Evolutionary conservation across 1,139 yeast genomes (phyloP).

Genomic region (Pichia terricola): DNA sequence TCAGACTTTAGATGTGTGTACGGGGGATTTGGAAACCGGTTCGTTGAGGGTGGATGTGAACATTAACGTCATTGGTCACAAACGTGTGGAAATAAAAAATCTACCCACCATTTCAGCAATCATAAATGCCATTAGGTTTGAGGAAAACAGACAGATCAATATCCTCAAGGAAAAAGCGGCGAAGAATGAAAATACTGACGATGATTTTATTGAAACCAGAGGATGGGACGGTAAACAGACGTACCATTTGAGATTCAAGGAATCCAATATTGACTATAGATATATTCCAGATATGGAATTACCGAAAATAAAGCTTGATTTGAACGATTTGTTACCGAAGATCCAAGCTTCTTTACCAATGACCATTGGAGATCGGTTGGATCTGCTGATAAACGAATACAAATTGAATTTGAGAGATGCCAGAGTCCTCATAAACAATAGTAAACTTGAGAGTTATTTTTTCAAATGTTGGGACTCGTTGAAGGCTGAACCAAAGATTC

Average conservation of each 20-base stretch:
- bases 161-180: slow-evolving; percentile 1
- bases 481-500: slow-evolving; percentile 20
- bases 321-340: slow-evolving; percentile 29
- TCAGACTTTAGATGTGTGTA: slow-evolving; percentile 59
- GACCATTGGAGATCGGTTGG: slow-evolving; percentile 53
- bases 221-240: slow-evolving; percentile 84
- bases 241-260: slow-evolving; percentile 61
- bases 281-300: slow-evolving; percentile 93
- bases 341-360: slow-evolving; percentile 41
- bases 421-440: slow-evolving; percentile 43
- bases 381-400: slow-evolving; percentile 45
- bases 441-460: slow-evolving; percentile 35
- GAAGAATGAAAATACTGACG: background rate
- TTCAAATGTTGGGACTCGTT: slow-evolving; percentile 41
- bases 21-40: slow-evolving; percentile 90
- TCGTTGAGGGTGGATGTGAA: slow-evolving; percentile 94
- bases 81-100: slow-evolving; percentile 83
- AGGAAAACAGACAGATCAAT: slow-evolving; percentile 54
- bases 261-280: slow-evolving; percentile 75
- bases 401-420: slow-evolving; percentile 66
- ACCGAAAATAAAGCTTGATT: slow-evolving; percentile 44
- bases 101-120: slow-evolving; percentile 80
- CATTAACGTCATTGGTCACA: slow-evolving; percentile 60
- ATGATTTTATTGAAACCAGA: slow-evolving; percentile 54
- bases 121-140: slow-evolving; percentile 64